These are phyloP conservation scores for Monosporozyma aerobia DNA, from an alignment of 805 yeast species.

Conservation along the genomic window DNA sequence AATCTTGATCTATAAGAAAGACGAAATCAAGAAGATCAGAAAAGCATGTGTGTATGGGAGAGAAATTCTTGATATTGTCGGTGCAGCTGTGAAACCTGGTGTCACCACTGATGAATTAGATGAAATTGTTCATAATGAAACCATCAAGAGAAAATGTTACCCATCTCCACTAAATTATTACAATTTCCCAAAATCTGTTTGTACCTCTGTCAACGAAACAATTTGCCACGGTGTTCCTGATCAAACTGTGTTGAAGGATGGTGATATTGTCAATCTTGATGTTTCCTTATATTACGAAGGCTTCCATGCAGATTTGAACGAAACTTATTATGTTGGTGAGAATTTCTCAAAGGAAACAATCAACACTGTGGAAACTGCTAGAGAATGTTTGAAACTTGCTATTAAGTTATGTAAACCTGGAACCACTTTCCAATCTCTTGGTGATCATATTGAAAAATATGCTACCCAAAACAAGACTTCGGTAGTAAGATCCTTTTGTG, in stretches of 20 bases:
- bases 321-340: slow-evolving; percentile 93
- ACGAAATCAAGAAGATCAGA: slow-evolving; percentile 65
- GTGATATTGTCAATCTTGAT: slow-evolving; percentile 89
- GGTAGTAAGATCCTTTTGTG: slow-evolving; percentile 84
- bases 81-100: slow-evolving; percentile 75
- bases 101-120: slow-evolving; percentile 90
- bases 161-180: slow-evolving; percentile 94
- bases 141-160: slow-evolving; percentile 79
- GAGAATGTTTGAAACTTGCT: slow-evolving; percentile 80
- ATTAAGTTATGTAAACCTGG: slow-evolving; percentile 88
- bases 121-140: slow-evolving; percentile 74
- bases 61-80: slow-evolving; percentile 85
- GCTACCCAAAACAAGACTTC: slow-evolving; percentile 72
- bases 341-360: slow-evolving; percentile 60
- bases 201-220: slow-evolving; percentile 91
- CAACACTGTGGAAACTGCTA: slow-evolving; percentile 81
- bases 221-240: slow-evolving; percentile 98
- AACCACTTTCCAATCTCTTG: slow-evolving; percentile 72
- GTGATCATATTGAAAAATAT: slow-evolving; percentile 79
- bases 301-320: slow-evolving; percentile 88
- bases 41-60: slow-evolving; percentile 69
- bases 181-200: slow-evolving; percentile 84
- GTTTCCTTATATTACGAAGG: slow-evolving; percentile 81
- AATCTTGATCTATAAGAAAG: slow-evolving; percentile 54
- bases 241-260: slow-evolving; percentile 74